These are phyloP conservation scores for Quercus parvula DNA, from an alignment of 306 rosid species.

Conservation along the genomic window DNA sequence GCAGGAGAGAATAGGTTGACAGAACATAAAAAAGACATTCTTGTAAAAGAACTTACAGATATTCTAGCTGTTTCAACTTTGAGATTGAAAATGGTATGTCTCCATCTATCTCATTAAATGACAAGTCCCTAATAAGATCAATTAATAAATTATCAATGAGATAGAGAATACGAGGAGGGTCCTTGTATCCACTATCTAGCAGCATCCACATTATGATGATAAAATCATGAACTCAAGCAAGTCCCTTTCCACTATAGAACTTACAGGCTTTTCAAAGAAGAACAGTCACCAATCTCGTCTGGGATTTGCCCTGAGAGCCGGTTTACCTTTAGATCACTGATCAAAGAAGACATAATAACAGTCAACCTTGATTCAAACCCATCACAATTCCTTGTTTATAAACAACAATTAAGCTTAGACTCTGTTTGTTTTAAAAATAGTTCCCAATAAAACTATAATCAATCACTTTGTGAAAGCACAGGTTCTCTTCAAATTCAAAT, in stretches of 20 bases:
- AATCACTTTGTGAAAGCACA: not conserved
- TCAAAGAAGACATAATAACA: slow-evolving; percentile 14
- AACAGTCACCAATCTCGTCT: slow-evolving; percentile 99
- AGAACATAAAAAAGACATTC: not conserved
- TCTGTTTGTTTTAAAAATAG: not conserved
- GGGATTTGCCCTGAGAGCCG: slow-evolving; percentile 94
- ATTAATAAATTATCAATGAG: not conserved
- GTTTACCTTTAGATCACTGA: slow-evolving; percentile 80
- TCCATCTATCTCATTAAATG: slow-evolving; percentile 77
- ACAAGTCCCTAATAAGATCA: slow-evolving; percentile 54
- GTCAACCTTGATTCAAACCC: not conserved
- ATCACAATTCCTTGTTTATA: not conserved
- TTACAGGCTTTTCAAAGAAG: slow-evolving; percentile 63
- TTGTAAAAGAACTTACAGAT: slow-evolving; percentile 57
- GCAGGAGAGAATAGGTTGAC: not conserved
- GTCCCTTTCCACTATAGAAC: slow-evolving; percentile 15
- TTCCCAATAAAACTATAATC: not conserved
- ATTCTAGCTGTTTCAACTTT: slow-evolving; percentile 81
- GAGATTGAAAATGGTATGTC: slow-evolving; percentile 95
- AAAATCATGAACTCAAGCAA: not conserved
- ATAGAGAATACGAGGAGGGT: not conserved
- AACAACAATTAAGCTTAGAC: not conserved
- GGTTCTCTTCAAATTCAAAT: not conserved
- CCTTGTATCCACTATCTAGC: not conserved
- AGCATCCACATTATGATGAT: slow-evolving; percentile 1